These are phyloP conservation scores for Parachaetomium inaequale DNA, from an alignment of 495 filamentous ascomycete species.

Conservation along the genomic window DNA sequence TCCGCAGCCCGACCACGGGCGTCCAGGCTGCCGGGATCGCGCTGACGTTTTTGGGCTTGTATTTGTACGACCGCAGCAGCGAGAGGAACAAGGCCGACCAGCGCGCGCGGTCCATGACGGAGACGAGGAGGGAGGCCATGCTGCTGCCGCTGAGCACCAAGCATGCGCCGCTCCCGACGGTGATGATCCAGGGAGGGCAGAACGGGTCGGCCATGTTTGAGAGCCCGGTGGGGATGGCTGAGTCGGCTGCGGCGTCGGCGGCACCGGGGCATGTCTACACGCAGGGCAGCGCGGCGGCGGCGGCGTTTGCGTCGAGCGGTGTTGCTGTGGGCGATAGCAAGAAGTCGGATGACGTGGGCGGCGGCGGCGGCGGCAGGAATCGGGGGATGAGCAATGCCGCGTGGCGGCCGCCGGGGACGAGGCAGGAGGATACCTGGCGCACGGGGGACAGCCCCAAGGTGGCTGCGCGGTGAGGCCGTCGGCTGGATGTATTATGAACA, in stretches of 20 bases:
- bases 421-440: slow-evolving; percentile 78
- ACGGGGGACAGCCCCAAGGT: slow-evolving; percentile 39
- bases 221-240: slow-evolving; percentile 28
- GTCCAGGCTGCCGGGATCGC: slow-evolving; percentile 80
- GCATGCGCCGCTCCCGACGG: slow-evolving; percentile 9
- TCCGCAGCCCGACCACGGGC: slow-evolving; percentile 77
- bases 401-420: slow-evolving; percentile 71
- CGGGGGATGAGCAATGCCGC: slow-evolving; percentile 56
- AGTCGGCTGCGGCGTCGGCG: slow-evolving; percentile 25
- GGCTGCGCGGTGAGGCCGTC: slow-evolving; percentile 10
- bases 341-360: slow-evolving; percentile 55
- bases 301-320: slow-evolving; percentile 8
- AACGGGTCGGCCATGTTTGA: slow-evolving; percentile 30
- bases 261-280: slow-evolving; percentile 11
- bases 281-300: slow-evolving; percentile 15
- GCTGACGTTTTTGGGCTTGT: slow-evolving; percentile 88
- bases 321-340: slow-evolving; percentile 49
- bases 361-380: slow-evolving; percentile 45
- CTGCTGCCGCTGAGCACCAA: slow-evolving; percentile 64
- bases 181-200: slow-evolving; percentile 6
- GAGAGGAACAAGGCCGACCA: slow-evolving; percentile 81
- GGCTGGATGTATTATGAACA: background rate
- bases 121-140: slow-evolving; percentile 42
- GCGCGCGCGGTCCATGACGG: slow-evolving; percentile 51
- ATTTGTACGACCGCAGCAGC: slow-evolving; percentile 91